Evolutionary conservation across 306 rosid genomes (phyloP), one percentile per base, ranked within the genome.

Genomic region (Vachellia collinsii): DNA sequence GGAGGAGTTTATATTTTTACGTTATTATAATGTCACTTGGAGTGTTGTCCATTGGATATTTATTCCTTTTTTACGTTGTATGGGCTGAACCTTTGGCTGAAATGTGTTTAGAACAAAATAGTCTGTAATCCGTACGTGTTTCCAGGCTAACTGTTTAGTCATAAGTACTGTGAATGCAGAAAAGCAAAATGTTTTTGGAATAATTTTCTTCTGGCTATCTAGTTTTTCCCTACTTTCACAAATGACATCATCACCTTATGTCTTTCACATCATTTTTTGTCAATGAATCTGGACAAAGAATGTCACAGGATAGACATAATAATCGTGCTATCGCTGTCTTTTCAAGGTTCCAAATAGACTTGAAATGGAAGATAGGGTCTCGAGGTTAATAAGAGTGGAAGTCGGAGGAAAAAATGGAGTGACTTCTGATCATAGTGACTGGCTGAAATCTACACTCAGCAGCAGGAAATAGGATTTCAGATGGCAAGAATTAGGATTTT

Each of bases 21-120:
- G 36, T 37, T 38, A 48, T 70, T 25, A 68, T 38, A n/a, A 51
- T 80, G 70, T 65, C 44, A 74, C 22, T 74, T 43, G 69, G 70
- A 77, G 12, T 25, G 17, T 23, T 54, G 39, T 58, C 13, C 19
- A 23, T n/a, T 43, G 42, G 19, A 48, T 19, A 5, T 43, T 17
- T n/a, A 7, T 41, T 39, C 17, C 39, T n/a, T 16, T 59, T 34
- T 29, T 46, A 42, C 41, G 20, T 58, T 38, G 38, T 23, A 54
- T 70, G 77, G 38, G 17, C 46, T 17, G 72, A 3, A 16, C 19
- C 50, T 38, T 67, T 56, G 42, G 34, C 13, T 56, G 71, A 19
- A 42, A 48, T 54, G 39, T 36, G 48, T 38, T 70, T 59, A 6
- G 22, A 61, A 70, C 23, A 68, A 39, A 78, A 68, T 39, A 20